phyloP scores from a whole-genome alignment of 805 yeast species.

The Metschnikowia colocasiae region DNA sequence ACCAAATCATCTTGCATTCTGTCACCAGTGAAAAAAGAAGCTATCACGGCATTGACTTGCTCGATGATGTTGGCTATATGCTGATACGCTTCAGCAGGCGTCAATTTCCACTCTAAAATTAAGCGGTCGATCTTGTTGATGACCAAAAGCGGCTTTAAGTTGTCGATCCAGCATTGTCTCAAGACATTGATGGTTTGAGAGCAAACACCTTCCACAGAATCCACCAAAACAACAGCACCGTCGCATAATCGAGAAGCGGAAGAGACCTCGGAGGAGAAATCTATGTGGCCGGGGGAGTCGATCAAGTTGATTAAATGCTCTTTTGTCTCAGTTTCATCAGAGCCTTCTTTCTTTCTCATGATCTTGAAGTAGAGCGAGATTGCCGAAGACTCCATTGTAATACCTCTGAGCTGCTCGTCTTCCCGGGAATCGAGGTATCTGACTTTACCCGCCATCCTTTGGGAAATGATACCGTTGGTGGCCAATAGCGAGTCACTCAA shows the following conservation, averaged over 20 bases:
- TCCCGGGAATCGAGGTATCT: conserved; percentile 89
- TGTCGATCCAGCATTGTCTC: conserved; percentile 94
- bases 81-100: conserved; percentile 79
- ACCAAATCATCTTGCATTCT: conserved; percentile 82
- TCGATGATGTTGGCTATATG: conserved; percentile 80
- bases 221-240: conserved; percentile 93
- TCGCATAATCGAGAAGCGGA: conserved; percentile 95
- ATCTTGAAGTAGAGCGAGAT: conserved; percentile 88
- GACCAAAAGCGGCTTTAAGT: conserved; percentile 81
- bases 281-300: conserved; percentile 99
- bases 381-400: conserved; percentile 96
- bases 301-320: conserved; percentile 88
- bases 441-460: conserved; percentile 90
- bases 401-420: conserved; percentile 94
- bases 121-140: conserved; percentile 89
- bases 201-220: conserved; percentile 97
- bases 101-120: conserved; percentile 72
- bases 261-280: conserved; percentile 92
- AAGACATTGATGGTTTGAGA: conserved; percentile 94
- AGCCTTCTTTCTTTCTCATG: conserved; percentile 36
- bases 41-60: conserved; percentile 92
- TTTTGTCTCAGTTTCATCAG: conserved; percentile 41
- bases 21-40: conserved; percentile 89
- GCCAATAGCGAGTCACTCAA: conserved; percentile 89
- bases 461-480: conserved; percentile 94